Base-by-base conservation (phyloP, 1,139 yeast species). In the Taphrina confusa region DNA sequence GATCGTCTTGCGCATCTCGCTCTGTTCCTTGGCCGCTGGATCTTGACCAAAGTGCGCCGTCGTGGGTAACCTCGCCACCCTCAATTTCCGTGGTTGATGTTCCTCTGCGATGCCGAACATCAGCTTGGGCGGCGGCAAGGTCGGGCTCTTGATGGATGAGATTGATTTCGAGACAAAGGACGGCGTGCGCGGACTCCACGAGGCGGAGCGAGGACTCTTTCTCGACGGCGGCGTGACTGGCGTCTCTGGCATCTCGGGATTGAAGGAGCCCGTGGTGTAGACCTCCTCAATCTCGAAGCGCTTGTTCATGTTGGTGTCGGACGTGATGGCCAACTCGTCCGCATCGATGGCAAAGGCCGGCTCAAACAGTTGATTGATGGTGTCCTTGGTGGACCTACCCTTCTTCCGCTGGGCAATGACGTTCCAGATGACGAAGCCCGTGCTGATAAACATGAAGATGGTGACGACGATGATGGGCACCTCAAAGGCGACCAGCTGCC, bases 401-500 rank as follows among this genome's bases (percentile, higher is more conserved):
- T 34, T 12, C 44, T 27, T 23, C 9, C 28, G 25, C 11, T 42
- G 44, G 44, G 34, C 22, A 20, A 44, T 27, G 36, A 54, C 20
- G 40, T 46, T 36, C 22, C 40, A 28, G 27, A 44, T 37, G 3
- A 54, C 58, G 30, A 54, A 27, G 37, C 30, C 44, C n/a, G 40
- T 23, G 45, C 51, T 44, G 33, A 44, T 20, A n/a, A 46, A 31
- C 58, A 54, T 54, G 25, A 54, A 27, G n/a, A 42, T 14, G 18
- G 58, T 54, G 36, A 36, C 58, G 20, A 54, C 18, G 27, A 54
- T 30, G 28, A 54, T 34, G 12, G 58, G 58, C 4, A 54, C 11
- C 23, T 54, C 58, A 18, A 54, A 30, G 18, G 44, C 44, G 16
- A 37, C 51, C n/a, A 54, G 44, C 22, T 54, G 58, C 58, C 58